Percentiles rank a stretch among this genome's conserved stretches.
phyloP scores from a whole-genome alignment of 768 basidiomycete species.

The Obba rivulosa region DNA sequence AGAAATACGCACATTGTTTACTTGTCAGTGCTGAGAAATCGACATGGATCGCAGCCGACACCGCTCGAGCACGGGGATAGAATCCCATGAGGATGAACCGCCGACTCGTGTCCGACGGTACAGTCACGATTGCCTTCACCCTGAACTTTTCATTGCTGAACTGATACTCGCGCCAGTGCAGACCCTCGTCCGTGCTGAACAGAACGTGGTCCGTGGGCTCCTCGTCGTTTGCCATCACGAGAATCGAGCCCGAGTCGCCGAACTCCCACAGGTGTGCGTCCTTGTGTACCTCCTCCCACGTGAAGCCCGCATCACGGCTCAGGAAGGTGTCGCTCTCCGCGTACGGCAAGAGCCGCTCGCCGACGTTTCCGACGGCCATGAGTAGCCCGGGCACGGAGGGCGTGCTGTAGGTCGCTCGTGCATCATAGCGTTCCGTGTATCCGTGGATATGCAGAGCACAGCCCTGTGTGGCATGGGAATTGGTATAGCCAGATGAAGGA shows the following conservation, averaged over 20 bases:
- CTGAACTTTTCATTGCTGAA: slow-evolving; percentile 73
- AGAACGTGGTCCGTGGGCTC: slow-evolving; percentile 84
- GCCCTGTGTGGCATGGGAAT: slow-evolving; percentile 38
- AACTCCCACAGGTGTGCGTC: slow-evolving; percentile 98
- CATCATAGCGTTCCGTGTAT: slow-evolving; percentile 88
- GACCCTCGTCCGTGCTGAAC: slow-evolving; percentile 87
- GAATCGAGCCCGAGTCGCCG: slow-evolving; percentile 91
- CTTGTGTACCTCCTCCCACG: slow-evolving; percentile 98
- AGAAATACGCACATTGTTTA: slow-evolving; percentile 58
- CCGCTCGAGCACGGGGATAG: slow-evolving; percentile 36
- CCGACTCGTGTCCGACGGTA: slow-evolving; percentile 85
- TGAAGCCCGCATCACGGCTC: slow-evolving; percentile 93
- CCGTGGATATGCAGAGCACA: slow-evolving; percentile 92
- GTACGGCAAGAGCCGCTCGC: slow-evolving; percentile 75
- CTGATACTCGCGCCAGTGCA: slow-evolving; percentile 82
- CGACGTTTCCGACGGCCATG: slow-evolving; percentile 96
- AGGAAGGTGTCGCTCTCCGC: slow-evolving; percentile 92
- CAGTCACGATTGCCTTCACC: slow-evolving; percentile 76
- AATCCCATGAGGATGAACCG: slow-evolving; percentile 83
- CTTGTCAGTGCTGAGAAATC: slow-evolving; percentile 81
- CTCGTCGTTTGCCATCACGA: slow-evolving; percentile 95
- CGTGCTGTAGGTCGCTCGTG: slow-evolving; percentile 89
- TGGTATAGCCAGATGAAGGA: background rate
- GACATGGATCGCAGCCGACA: slow-evolving; percentile 71
- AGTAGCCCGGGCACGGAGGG: slow-evolving; percentile 89